Base-by-base conservation (phyloP, 2,329 filamentous ascomycete genomes). In the Pseudofabraea citricarpa region DNA sequence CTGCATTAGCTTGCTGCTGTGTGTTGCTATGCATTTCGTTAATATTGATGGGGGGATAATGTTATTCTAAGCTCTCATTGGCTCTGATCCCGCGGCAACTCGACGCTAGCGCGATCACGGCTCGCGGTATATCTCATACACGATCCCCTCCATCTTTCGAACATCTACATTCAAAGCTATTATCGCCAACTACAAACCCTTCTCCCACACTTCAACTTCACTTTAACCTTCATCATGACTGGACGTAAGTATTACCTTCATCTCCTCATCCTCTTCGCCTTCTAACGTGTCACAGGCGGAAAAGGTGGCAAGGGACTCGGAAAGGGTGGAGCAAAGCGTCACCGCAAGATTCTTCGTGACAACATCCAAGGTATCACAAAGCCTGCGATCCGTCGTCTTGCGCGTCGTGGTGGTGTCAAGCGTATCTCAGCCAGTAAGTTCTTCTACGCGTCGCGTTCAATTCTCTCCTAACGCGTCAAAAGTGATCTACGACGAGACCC, bases 281-380 rank as follows among this genome's bases (percentile, higher is more conserved):
- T 32, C 46, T 52, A 43, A 55, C 53, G 51, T 47, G 47, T 55
- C 49, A 13, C 60, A 93, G 88, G 88, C 70, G 89, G 89, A 70
- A 94, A 95, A 77, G 90, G 90, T 73, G 90, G 90, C 69, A 95
- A 95, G 83, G 90, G 90, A 69, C 89, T 95, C 73, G 90, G 90
- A 71, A 95, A 95, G 84, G 90, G 90, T 58, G 90, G 90, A 71
- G 91, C 91, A 74, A 97, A 96, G 87, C 90, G 90, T 74, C 90
- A 96, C 77, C 85, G 91, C 66, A 96, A 96, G 87, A 96, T 96
- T 79, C 81, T 96, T 72, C 89, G 90, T 74, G 90, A 95, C 86
- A 96, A 95, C 86, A 96, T 96, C 68, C 90, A 96, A 78, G 90
- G 90, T 75, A 96, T 96, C 68, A 96, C 90, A 66, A 96, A 96